Conservation (phyloP, 495 filamentous ascomycete species). For the Clavariopsis aquatica region DNA sequence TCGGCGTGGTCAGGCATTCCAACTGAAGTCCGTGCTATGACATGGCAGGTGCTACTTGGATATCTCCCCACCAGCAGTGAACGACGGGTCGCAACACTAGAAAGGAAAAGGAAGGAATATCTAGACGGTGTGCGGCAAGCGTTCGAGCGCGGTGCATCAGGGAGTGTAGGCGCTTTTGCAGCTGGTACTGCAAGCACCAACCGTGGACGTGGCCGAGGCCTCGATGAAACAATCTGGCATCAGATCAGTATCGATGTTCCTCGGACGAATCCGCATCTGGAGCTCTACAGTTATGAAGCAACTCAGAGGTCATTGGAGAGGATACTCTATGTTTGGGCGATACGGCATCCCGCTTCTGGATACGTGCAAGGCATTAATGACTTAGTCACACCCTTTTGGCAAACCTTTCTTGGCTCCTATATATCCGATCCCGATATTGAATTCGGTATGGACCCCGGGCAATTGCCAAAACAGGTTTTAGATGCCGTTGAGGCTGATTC, state of each 20-base stretch:
- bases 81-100: slow-evolving; percentile 82
- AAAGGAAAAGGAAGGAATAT: slow-evolving; percentile 95
- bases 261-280: slow-evolving; percentile 92
- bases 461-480: slow-evolving; percentile 83
- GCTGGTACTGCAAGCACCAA: slow-evolving; percentile 33
- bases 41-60: slow-evolving; percentile 93
- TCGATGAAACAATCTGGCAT: slow-evolving; percentile 97
- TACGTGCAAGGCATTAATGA: slow-evolving; percentile 99
- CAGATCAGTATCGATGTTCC: slow-evolving; percentile 99
- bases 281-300: slow-evolving; percentile 91
- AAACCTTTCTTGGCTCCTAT: slow-evolving; percentile 91
- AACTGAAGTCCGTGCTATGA: slow-evolving; percentile 93
- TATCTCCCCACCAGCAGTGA: slow-evolving; percentile 95
- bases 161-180: slow-evolving; percentile 39
- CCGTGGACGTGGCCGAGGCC: slow-evolving; percentile 63
- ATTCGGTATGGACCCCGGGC: slow-evolving; percentile 92
- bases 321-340: slow-evolving; percentile 97
- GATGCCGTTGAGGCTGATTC: slow-evolving; percentile 98
- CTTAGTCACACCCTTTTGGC: slow-evolving; percentile 95
- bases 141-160: slow-evolving; percentile 70
- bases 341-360: slow-evolving; percentile 92
- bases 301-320: slow-evolving; percentile 91
- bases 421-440: slow-evolving; percentile 92
- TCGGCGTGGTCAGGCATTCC: slow-evolving; percentile 92
- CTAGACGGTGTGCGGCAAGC: slow-evolving; percentile 93